A percentile compares a stretch with the other conserved stretches of the same genome.
phyloP scores from a whole-genome alignment of 306 rosid species.

The Astragalus membranaceus region DNA sequence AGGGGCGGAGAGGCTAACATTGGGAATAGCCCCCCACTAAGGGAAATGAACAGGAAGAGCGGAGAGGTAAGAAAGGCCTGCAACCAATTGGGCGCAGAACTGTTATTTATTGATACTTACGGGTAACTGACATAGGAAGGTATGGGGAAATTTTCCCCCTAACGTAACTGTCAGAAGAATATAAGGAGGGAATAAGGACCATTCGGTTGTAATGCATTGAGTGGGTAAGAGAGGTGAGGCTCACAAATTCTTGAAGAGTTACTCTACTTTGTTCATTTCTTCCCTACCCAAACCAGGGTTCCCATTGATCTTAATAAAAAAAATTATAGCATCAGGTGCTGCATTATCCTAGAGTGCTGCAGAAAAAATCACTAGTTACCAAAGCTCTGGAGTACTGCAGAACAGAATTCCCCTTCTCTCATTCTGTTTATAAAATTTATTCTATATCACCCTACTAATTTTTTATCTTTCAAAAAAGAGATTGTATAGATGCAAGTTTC shows the following conservation, averaged over 20 bases:
- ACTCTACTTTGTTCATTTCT: neutral
- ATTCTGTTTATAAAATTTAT: neutral
- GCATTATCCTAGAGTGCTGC: no score
- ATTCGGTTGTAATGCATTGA: neutral
- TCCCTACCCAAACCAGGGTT: neutral
- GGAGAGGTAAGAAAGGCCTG: neutral
- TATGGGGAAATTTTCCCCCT: neutral
- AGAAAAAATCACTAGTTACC: no score
- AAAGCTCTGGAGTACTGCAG: no score
- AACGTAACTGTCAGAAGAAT: neutral
- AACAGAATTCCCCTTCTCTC: slow-evolving; percentile 7
- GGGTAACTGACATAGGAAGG: neutral
- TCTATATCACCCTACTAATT: neutral
- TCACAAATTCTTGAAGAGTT: neutral
- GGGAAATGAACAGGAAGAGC: neutral
- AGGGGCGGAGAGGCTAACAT: neutral
- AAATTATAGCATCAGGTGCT: no score
- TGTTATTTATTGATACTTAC: neutral
- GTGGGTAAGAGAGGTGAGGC: neutral
- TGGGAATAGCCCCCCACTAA: neutral
- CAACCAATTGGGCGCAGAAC: neutral
- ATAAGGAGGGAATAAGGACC: neutral
- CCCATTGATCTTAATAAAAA: neutral
- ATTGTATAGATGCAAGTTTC: neutral
- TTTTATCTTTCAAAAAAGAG: neutral